Evolutionary conservation across 345 rosid species (phyloP), one percentile per base, ranked within the genome.

Genomic region (Citrus inodora): DNA sequence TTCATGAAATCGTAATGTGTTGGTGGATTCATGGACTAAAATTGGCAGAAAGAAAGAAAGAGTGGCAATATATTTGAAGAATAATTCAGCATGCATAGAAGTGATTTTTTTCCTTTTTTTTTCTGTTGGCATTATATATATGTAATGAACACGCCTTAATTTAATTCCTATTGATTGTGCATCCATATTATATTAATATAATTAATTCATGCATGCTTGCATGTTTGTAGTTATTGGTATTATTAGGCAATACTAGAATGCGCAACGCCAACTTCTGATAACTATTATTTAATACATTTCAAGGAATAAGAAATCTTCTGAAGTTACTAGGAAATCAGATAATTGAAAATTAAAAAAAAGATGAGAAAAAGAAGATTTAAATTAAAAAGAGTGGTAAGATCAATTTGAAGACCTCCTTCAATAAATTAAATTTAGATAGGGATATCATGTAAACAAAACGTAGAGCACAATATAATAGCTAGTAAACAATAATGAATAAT

Each of bases 1-100:
- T 68, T 68, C 72, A 68, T 7, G 72, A 68, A 68, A 68, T 68
- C 55, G n/a, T 68, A 68, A 42, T 68, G 32, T 25, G 72, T 68
- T 68, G 72, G 30, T n/a, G 19, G 32, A 68, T 19, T 68, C 72
- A 68, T 68, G 13, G 28, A 37, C 38, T 37, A 1, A 9, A 46
- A 46, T 46, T 46, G 16, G 51, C 51, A 13, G 17, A 46, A 46
- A 46, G 51, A 46, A 46, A 42, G 51, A 42, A 51, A 51, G 58
- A 19, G 17, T 38, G 28, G 51, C 1, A 5, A 35, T 22, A 21
- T 46, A 46, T 46, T 46, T 11, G 28, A 35, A 67, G 48, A 67
- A 35, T n/a, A 9, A 32, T 30, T 24, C 5, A 5, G 67, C 8
- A 28, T 63, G 17, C 51, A 3, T 53, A 5, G 58, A 17, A 53